Conservation (phyloP, 106 monocot genomes). For the Dendrobium officinale region DNA sequence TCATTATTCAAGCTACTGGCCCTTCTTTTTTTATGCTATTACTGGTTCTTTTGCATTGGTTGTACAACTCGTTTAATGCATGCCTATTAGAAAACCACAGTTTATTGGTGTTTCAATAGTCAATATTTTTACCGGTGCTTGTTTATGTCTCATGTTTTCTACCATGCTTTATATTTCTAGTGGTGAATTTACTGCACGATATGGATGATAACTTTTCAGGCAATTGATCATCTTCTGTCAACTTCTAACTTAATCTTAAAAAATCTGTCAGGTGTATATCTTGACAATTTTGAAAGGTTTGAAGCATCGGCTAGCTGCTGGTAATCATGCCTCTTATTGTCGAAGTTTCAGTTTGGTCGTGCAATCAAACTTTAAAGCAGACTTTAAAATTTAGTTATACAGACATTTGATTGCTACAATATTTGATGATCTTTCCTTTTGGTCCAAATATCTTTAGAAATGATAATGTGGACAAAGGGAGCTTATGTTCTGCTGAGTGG, state of each 20-base stretch:
- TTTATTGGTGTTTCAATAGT: not conserved
- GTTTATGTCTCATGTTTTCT: not conserved
- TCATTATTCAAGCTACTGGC: not conserved
- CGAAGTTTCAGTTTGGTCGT: no score
- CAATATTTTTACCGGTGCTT: not conserved
- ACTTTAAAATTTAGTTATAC: no score
- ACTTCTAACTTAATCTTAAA: slow-evolving; percentile 11
- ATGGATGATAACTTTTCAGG: not conserved
- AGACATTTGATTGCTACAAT: no score
- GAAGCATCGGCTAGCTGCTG: slow-evolving; percentile 93
- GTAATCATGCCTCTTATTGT: slow-evolving; percentile 22
- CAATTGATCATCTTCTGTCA: not conserved
- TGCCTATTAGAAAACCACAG: not conserved
- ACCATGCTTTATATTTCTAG: not conserved
- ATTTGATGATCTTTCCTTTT: not conserved
- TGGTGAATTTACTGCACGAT: not conserved
- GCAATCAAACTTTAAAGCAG: no score
- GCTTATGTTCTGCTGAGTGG: not conserved
- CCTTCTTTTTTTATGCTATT: not conserved
- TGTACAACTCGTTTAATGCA: not conserved
- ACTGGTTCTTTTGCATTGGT: not conserved
- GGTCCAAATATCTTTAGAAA: not conserved
- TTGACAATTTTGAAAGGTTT: slow-evolving; percentile 78
- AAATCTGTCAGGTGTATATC: slow-evolving; percentile 58
- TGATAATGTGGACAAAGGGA: not conserved